Evolutionary conservation across 306 rosid species (phyloP), one percentile per base, ranked within the genome.

Genomic region (Quercus variabilis): DNA sequence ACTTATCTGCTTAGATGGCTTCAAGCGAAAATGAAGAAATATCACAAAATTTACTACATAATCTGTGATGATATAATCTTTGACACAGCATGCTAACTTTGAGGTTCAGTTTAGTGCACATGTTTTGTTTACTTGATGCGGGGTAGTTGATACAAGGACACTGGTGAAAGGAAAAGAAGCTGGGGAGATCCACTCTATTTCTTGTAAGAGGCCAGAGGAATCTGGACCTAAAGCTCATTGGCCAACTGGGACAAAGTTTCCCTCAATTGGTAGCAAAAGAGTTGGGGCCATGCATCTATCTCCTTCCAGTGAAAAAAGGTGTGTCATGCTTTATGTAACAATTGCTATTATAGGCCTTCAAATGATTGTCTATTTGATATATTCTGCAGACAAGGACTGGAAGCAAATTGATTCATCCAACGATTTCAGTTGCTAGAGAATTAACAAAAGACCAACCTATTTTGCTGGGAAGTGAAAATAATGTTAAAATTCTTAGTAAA

Each of bases 261-360:
- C 71, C 75, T 81, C 87, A 30, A 86, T 79, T 74, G 91, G 85
- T 69, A 74, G 31, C 69, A 77, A 77, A 71, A 75, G 70, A 72
- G 76, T 58, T 81, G 83, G 84, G 73, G 81, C 83, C 67, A 74
- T 68, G 80, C 76, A n/a, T 77, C 82, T 59, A 71, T 80, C 70
- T 73, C 72, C 85, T 64, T 74, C 83, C 75, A 63, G 62, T 69
- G 88, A 82, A 74, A 86, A 78, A 56, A 56, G 80, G 94, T 90
- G 71, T 25, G 92, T 80, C 56, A 69, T 74, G 75, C 76, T 80
- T 67, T 33, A 54, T 63, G 54, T 77, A 33, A 75, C 58, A 74
- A 76, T 20, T 83, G 55, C 75, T 63, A 23, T 76, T 55, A 35
- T 74, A 81, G 78, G 18, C 31, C 12, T 83, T 78, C 74, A 38